A percentile compares a stretch with the other conserved stretches of the same genome.
Evolutionary conservation across 495 filamentous ascomycete genomes (phyloP).

Genomic region (Pseudomonodictys pantanalensis): DNA sequence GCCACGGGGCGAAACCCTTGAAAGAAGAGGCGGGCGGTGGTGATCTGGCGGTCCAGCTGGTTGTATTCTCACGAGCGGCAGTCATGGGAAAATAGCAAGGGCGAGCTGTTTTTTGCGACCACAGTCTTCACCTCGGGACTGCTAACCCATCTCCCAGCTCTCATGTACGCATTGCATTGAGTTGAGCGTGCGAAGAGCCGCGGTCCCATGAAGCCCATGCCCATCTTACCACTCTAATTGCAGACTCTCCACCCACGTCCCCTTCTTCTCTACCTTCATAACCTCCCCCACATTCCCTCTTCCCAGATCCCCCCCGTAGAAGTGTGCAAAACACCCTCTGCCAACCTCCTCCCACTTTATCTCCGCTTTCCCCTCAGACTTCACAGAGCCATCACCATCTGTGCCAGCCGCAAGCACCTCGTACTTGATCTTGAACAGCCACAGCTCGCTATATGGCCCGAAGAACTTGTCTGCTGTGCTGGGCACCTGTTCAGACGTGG

Average conservation of each 20-base stretch:
- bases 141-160: no score
- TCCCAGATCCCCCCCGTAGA: constrained; percentile 33
- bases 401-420: constrained; percentile 4
- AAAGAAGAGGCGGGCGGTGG: no score
- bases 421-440: constrained; percentile 18
- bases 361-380: constrained; percentile 5
- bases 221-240: constrained; percentile 22
- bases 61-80: no score
- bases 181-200: no score
- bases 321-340: constrained; percentile 28
- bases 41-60: no score
- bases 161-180: no score
- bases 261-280: constrained; percentile 26
- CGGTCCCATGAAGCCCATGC: no score
- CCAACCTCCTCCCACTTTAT: constrained; percentile 27
- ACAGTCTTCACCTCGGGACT: no score
- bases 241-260: constrained; percentile 20
- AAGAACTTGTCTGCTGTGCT: constrained; percentile 21
- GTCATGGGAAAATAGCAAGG: no score
- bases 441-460: constrained; percentile 2
- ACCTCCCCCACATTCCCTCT: constrained; percentile 31
- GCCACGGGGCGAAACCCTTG: no score
- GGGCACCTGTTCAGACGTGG: constrained; percentile 22
- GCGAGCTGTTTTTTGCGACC: no score
- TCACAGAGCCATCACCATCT: constrained; percentile 4